These are phyloP conservation scores for Sonneratia alba DNA, from an alignment of 345 rosid genomes.

Conservation along the genomic window DNA sequence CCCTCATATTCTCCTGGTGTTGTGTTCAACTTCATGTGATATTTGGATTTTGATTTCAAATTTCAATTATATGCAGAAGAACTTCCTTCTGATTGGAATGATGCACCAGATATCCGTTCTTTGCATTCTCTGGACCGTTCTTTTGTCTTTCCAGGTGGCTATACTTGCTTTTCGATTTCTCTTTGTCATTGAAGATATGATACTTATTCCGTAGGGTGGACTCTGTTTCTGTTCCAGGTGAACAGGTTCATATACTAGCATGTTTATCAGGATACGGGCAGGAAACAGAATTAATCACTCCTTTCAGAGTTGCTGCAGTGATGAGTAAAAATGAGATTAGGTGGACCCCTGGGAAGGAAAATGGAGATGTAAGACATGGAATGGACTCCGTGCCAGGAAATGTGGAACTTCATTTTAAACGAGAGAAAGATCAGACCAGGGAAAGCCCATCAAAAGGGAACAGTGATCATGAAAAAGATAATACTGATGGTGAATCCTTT, in stretches of 20 bases:
- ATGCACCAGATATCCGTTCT: slow-evolving; percentile 48
- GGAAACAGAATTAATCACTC: slow-evolving; percentile 79
- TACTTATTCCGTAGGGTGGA: slow-evolving; percentile 9
- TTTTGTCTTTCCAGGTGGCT: slow-evolving; percentile 84
- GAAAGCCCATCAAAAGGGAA: slow-evolving; percentile 40
- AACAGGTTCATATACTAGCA: slow-evolving; percentile 78
- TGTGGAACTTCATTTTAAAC: slow-evolving; percentile 35
- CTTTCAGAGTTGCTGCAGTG: slow-evolving; percentile 86
- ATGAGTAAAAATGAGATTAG: slow-evolving; percentile 69
- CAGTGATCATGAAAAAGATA: slow-evolving; percentile 37
- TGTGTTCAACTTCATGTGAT: background rate
- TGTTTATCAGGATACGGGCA: slow-evolving; percentile 75
- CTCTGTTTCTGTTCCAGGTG: slow-evolving; percentile 49
- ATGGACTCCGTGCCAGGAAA: slow-evolving; percentile 24
- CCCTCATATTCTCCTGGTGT: background rate
- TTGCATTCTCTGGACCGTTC: slow-evolving; percentile 63
- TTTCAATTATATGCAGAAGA: slow-evolving; percentile 36
- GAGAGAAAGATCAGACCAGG: slow-evolving; percentile 36
- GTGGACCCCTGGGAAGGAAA: slow-evolving; percentile 37
- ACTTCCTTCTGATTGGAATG: slow-evolving; percentile 63
- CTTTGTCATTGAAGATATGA: background rate
- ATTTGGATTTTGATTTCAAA: background rate
- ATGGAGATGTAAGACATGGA: slow-evolving; percentile 36
- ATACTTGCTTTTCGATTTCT: slow-evolving; percentile 8
- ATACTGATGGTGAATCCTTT: slow-evolving; percentile 70